Percentiles rank a stretch among this genome's conserved stretches.
phyloP scores from a whole-genome alignment of 2,329 filamentous ascomycete species.

The Cytospora mali region DNA sequence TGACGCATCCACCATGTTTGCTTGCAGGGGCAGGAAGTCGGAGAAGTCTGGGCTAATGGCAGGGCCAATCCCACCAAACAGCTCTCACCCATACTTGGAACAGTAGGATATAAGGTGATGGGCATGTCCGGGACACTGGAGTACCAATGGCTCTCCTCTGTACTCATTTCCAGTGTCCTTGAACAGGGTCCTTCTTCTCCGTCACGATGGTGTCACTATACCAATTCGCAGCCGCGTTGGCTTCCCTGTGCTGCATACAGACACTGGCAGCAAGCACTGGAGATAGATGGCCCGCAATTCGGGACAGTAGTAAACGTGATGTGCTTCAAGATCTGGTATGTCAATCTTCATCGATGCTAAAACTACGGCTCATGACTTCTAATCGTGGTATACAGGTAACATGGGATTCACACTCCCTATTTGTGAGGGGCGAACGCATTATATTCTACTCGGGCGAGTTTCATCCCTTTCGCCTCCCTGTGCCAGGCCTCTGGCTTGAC shows the following conservation, averaged over 20 bases:
- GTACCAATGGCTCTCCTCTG: neutral
- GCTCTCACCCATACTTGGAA: constrained; percentile 8
- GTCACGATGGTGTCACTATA: constrained; percentile 12
- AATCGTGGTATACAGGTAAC: constrained; percentile 48
- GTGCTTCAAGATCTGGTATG: constrained; percentile 23
- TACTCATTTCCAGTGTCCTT: neutral
- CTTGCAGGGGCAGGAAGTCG: constrained; percentile 9
- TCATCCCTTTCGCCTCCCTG: constrained; percentile 65
- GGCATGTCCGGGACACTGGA: neutral
- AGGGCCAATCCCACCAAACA: constrained; percentile 25
- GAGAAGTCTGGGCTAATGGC: constrained; percentile 10
- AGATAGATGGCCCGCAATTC: constrained; percentile 6
- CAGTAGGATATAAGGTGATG: constrained; percentile 13
- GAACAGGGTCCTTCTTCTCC: neutral
- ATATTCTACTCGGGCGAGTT: constrained; percentile 76
- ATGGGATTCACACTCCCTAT: constrained; percentile 73
- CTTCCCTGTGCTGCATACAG: constrained; percentile 14
- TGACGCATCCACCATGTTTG: too few species aligned
- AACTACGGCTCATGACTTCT: neutral
- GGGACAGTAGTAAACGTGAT: constrained; percentile 13
- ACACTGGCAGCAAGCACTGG: constrained; percentile 5
- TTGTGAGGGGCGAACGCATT: constrained; percentile 68
- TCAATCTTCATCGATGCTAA: too few species aligned
- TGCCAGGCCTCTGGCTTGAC: constrained; percentile 55
- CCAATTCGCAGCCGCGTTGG: constrained; percentile 1